Conservation (phyloP, 1,139 yeast genomes). For the Insectozyma bohioensis region DNA sequence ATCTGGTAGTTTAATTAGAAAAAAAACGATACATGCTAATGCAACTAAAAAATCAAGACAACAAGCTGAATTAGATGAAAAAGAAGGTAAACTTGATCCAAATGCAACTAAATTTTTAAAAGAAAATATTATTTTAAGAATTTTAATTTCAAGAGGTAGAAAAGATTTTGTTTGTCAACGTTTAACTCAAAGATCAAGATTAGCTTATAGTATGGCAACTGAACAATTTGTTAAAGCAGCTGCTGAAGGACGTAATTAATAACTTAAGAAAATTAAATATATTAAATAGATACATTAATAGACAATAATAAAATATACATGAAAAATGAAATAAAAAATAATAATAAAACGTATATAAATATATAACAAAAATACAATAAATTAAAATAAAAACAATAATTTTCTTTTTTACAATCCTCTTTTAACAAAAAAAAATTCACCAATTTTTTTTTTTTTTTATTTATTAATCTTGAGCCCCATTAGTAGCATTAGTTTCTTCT, state of each 20-base stretch:
- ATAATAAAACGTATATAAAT: too few species aligned
- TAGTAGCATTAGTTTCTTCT: constrained; percentile 2
- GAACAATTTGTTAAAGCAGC: constrained; percentile 52
- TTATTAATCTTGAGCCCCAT: too few species aligned
- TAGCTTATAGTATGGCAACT: constrained; percentile 64
- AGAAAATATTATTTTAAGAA: constrained; percentile 67
- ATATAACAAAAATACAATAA: constrained; percentile 1
- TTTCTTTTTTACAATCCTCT: neutral
- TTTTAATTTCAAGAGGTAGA: constrained; percentile 48
- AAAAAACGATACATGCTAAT: constrained; percentile 70
- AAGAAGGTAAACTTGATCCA: constrained; percentile 54
- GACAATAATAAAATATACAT: constrained; percentile 2
- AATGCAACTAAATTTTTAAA: constrained; percentile 55
- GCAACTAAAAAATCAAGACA: constrained; percentile 64
- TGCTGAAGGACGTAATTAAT: constrained; percentile 36
- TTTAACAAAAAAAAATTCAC: too few species aligned
- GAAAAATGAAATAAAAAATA: constrained; percentile 8
- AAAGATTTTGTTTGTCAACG: constrained; percentile 52
- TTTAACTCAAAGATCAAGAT: constrained; percentile 59
- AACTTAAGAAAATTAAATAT: too few species aligned
- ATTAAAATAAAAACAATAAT: constrained; percentile 1
- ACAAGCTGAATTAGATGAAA: constrained; percentile 49
- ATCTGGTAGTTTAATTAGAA: constrained; percentile 59
- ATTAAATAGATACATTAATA: too few species aligned
- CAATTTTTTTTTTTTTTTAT: constrained; percentile 1